Conservation (phyloP, 2,329 filamentous ascomycete genomes). For the Aspergillus glaucus region DNA sequence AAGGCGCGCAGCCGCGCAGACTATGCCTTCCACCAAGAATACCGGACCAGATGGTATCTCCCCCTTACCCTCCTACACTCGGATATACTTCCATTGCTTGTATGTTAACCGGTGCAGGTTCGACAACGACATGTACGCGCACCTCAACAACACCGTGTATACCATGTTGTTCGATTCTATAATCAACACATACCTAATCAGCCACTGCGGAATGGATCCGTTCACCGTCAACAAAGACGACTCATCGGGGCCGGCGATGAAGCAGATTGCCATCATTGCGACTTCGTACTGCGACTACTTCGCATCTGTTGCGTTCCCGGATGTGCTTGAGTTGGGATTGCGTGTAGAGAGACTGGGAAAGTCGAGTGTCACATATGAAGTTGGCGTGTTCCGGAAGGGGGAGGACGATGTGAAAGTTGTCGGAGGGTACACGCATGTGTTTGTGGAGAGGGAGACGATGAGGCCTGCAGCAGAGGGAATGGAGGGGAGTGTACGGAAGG, state of each 20-base stretch:
- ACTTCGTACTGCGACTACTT: constrained; percentile 84
- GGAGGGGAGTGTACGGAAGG: constrained; percentile 38
- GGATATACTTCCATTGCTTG: not conserved
- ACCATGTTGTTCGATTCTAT: constrained; percentile 84
- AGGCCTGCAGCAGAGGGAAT: constrained; percentile 58
- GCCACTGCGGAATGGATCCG: constrained; percentile 67
- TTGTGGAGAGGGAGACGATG: constrained; percentile 68
- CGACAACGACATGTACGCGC: constrained; percentile 92
- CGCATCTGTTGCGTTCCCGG: constrained; percentile 72
- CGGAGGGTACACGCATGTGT: constrained; percentile 81
- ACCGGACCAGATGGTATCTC: constrained; percentile 73
- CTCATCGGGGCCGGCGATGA: constrained; percentile 5
- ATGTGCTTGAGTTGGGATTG: constrained; percentile 71
- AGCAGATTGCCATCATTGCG: constrained; percentile 74
- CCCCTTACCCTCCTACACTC: constrained; percentile 1
- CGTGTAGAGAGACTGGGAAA: constrained; percentile 77
- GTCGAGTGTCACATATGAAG: constrained; percentile 84
- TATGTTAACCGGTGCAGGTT: constrained; percentile 48
- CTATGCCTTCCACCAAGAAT: constrained; percentile 73
- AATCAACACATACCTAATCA: constrained; percentile 81
- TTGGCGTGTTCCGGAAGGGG: constrained; percentile 75
- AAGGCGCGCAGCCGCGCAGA: constrained; percentile 57
- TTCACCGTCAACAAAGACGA: constrained; percentile 45
- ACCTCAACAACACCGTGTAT: constrained; percentile 88
- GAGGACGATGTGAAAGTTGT: constrained; percentile 71